phyloP scores from a whole-genome alignment of 108 stramenopile species.

The Skeletonema potamos region DNA sequence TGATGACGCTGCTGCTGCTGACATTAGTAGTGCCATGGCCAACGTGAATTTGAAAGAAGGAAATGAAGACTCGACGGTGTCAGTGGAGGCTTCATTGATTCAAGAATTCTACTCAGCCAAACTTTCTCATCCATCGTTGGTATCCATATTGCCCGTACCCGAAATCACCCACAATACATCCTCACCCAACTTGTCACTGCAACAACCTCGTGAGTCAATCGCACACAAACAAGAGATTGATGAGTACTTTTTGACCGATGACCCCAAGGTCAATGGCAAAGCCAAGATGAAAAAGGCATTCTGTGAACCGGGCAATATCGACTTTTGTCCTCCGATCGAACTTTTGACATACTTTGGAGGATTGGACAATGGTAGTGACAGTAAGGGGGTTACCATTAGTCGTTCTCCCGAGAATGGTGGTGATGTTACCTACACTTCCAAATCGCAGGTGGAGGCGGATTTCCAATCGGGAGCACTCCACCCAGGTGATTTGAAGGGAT shows the following conservation, averaged over 20 bases:
- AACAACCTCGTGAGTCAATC: conserved; percentile 59
- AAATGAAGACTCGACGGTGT: conserved; percentile 5
- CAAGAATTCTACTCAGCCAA: conserved; percentile 42
- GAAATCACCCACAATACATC: conserved; percentile 11
- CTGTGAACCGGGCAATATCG: conserved; percentile 93
- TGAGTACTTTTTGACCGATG: conserved; percentile 81
- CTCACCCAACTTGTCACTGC: conserved; percentile 36
- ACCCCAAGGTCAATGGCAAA: conserved; percentile 92
- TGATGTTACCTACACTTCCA: conserved; percentile 73
- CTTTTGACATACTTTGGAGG: conserved; percentile 63
- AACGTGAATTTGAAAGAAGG: conserved; percentile 56
- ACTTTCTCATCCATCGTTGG: conserved; percentile 26
- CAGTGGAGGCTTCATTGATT: conserved; percentile 43
- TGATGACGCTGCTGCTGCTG: conserved; percentile 17
- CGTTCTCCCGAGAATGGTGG: conserved; percentile 88
- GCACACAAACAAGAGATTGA: conserved; percentile 86
- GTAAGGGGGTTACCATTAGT: conserved; percentile 54
- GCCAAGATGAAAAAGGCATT: conserved; percentile 99
- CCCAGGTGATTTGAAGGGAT: conserved; percentile 95
- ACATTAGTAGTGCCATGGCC: conserved; percentile 33
- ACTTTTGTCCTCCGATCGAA: conserved; percentile 85
- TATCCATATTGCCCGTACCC: conserved; percentile 23
- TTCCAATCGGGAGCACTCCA: conserved; percentile 88
- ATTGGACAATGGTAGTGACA: conserved; percentile 28
- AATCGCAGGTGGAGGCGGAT: conserved; percentile 73